Percentiles rank a stretch among this genome's conserved stretches.
These are phyloP conservation scores for Cladosporium cucumerinum DNA, from an alignment of 2,329 filamentous ascomycete species.

Conservation along the genomic window DNA sequence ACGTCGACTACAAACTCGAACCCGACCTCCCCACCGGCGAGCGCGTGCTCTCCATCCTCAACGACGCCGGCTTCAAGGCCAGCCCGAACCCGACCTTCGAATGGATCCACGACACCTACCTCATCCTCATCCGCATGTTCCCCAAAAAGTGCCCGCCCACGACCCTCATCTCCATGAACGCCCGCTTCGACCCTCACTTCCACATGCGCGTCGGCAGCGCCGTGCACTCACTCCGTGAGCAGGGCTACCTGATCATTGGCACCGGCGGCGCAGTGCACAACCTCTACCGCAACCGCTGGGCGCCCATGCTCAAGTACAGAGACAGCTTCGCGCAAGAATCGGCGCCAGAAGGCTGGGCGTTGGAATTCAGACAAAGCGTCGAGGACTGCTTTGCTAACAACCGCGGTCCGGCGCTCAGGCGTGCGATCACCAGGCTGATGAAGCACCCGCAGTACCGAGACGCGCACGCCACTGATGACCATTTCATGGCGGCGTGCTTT, in stretches of 20 bases:
- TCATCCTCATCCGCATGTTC: constrained; percentile 69
- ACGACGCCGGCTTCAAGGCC: constrained; percentile 53
- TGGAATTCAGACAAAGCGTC: constrained; percentile 64
- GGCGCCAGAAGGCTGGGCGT: constrained; percentile 57
- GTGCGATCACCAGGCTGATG: constrained; percentile 60
- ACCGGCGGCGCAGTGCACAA: constrained; percentile 67
- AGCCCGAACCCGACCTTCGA: constrained; percentile 56
- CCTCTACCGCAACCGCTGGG: constrained; percentile 65
- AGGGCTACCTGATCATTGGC: constrained; percentile 56
- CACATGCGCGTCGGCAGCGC: constrained; percentile 57
- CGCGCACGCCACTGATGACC: constrained; percentile 67
- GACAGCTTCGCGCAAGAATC: constrained; percentile 61
- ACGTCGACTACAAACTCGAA: constrained; percentile 58
- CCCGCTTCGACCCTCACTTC: constrained; percentile 54
- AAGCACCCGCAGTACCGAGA: constrained; percentile 65
- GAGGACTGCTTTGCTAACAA: constrained; percentile 58
- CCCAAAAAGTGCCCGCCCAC: constrained; percentile 62
- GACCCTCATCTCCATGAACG: constrained; percentile 56
- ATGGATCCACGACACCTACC: constrained; percentile 71
- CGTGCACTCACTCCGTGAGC: constrained; percentile 53
- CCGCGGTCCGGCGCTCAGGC: constrained; percentile 52
- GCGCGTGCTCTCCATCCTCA: constrained; percentile 51
- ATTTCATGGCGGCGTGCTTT: constrained; percentile 65
- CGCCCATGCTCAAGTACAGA: constrained; percentile 59
- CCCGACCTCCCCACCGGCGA: constrained; percentile 56